Evolutionary conservation across 2,329 filamentous ascomycete genomes (phyloP).

Genomic region (Raffaelea deltoideospora): DNA sequence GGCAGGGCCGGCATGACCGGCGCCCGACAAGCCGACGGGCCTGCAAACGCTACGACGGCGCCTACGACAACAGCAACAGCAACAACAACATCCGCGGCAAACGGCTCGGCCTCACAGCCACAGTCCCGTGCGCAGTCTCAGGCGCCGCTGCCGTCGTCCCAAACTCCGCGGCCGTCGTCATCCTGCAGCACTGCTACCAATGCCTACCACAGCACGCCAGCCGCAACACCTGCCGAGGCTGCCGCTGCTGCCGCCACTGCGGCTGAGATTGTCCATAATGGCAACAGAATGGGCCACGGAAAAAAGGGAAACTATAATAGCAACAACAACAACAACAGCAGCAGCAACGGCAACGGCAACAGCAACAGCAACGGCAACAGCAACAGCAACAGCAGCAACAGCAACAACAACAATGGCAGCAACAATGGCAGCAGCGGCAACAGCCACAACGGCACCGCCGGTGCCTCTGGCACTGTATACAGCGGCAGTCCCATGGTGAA

Average conservation of each 20-base stretch:
- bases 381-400: slow-evolving; percentile 6
- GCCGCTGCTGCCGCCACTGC: slow-evolving; percentile 7
- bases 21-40: no score
- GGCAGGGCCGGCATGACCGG: background rate
- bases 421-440: slow-evolving; percentile 14
- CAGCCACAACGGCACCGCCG: slow-evolving; percentile 13
- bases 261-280: slow-evolving; percentile 10
- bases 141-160: background rate
- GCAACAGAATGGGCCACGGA: slow-evolving; percentile 1
- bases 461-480: no score
- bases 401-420: slow-evolving; percentile 1
- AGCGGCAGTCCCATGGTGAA: slow-evolving; percentile 25
- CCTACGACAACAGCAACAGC: background rate
- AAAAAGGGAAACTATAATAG: background rate
- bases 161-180: slow-evolving; percentile 6
- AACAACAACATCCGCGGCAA: background rate
- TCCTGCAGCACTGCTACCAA: slow-evolving; percentile 5
- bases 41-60: background rate
- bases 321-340: slow-evolving; percentile 5
- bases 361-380: slow-evolving; percentile 16
- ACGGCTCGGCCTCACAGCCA: background rate
- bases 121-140: slow-evolving; percentile 1
- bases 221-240: slow-evolving; percentile 9
- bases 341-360: slow-evolving; percentile 13
- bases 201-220: slow-evolving; percentile 7